Percentiles rank a stretch among this genome's conserved stretches.
phyloP scores from a whole-genome alignment of 1,284 basidiomycete species.

The Irpex rosettiformis region DNA sequence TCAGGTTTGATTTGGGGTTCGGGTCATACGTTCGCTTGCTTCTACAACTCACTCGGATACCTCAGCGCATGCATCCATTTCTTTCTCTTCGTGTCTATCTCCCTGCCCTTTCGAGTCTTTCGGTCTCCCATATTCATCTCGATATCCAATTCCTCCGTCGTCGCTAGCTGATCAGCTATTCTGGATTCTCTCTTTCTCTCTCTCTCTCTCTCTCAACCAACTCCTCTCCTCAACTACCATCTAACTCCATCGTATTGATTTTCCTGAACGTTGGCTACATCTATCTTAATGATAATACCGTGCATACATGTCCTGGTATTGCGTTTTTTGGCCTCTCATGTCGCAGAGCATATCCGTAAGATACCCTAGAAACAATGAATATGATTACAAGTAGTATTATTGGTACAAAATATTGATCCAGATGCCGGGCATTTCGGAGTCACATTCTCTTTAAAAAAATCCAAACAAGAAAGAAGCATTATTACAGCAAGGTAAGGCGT shows the following conservation, averaged over 20 bases:
- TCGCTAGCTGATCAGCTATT: conserved; percentile 16
- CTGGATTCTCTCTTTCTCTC: neutral
- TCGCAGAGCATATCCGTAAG: no score
- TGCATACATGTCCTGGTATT: neutral
- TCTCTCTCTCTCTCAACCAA: conserved; percentile 2
- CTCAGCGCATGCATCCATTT: conserved; percentile 13
- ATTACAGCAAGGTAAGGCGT: no score
- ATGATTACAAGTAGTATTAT: no score
- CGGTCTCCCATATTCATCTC: no score
- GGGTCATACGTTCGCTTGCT: conserved; percentile 14
- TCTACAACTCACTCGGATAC: conserved; percentile 15
- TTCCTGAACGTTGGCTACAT: conserved; percentile 10
- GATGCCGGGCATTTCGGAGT: no score
- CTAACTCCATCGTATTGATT: conserved; percentile 17
- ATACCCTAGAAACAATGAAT: no score
- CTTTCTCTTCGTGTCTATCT: conserved; percentile 12
- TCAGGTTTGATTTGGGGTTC: conserved; percentile 8
- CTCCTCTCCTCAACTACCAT: conserved; percentile 4
- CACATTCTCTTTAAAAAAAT: no score
- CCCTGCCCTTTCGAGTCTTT: neutral
- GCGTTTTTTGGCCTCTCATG: neutral
- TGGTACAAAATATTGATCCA: no score
- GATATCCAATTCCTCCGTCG: conserved; percentile 9
- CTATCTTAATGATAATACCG: conserved; percentile 7
- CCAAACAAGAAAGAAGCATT: no score